phyloP scores from a whole-genome alignment of 2,329 filamentous ascomycete species.

The Colletotrichum simmondsii region DNA sequence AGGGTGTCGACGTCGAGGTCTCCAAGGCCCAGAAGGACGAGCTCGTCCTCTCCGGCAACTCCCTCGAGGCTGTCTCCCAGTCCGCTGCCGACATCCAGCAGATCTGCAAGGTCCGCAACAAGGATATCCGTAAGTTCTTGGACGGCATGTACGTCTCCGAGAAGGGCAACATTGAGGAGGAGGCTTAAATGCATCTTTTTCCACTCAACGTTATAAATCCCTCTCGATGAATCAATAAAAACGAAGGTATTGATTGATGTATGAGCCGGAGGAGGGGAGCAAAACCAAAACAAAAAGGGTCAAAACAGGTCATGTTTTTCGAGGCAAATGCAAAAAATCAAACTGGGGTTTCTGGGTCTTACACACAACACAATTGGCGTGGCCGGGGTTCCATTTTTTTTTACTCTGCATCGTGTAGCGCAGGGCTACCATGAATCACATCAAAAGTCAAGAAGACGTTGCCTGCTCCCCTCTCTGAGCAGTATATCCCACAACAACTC shows the following conservation, averaged over 20 bases:
- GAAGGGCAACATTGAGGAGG: conserved; percentile 92
- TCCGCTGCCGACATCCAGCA: conserved; percentile 99
- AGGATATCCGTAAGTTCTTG: conserved; percentile 99
- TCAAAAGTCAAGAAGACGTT: conserved; percentile 12
- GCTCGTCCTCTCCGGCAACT: conserved; percentile 93
- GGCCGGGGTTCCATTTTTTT: conserved; percentile 5
- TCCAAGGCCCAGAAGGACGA: conserved; percentile 98
- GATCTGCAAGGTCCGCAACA: conserved; percentile 99
- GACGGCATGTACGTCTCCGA: conserved; percentile 99
- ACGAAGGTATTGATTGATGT: not conserved
- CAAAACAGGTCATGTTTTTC: conserved; percentile 16
- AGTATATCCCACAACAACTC: not conserved
- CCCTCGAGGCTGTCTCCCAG: conserved; percentile 96
- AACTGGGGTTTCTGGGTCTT: conserved; percentile 13
- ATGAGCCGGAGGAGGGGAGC: conserved; percentile 5
- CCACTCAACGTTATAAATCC: not conserved
- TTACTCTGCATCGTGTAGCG: conserved; percentile 5
- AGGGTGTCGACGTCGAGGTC: conserved; percentile 89
- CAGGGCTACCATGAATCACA: conserved; percentile 16
- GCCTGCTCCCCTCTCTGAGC: conserved; percentile 5
- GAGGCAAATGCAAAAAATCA: conserved; percentile 5
- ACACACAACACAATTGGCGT: conserved; percentile 3
- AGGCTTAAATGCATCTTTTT: conserved; percentile 55
- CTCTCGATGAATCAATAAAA: not conserved
- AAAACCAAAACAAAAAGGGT: not conserved